Evolutionary conservation across 768 basidiomycete species (phyloP).

Genomic region (Suillus weaverae): DNA sequence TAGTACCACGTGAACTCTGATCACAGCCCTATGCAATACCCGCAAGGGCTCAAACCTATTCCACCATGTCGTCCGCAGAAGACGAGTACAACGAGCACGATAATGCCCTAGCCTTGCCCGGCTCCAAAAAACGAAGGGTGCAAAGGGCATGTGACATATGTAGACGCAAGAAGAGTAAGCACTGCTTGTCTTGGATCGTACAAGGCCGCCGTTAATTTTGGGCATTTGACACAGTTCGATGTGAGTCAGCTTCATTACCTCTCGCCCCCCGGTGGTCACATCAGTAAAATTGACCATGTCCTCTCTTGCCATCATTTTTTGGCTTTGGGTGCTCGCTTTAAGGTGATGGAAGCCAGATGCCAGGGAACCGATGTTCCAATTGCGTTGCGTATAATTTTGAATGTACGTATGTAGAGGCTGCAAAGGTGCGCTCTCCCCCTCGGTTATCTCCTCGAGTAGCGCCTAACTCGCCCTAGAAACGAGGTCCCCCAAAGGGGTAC

Average conservation of each 20-base stretch:
- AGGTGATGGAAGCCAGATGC: conserved; percentile 66
- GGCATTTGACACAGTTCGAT: conserved; percentile 51
- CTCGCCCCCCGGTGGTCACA: not conserved
- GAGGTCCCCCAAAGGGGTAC: conserved; percentile 39
- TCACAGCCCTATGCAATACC: not conserved
- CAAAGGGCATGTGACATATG: conserved; percentile 84
- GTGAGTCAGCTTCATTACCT: conserved; percentile 38
- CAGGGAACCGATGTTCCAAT: conserved; percentile 54
- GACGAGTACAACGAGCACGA: conserved; percentile 58
- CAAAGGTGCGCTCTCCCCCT: conserved; percentile 41
- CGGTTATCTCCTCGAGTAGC: not conserved
- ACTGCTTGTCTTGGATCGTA: not conserved
- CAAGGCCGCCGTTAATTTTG: conserved; percentile 12
- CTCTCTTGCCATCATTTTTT: not conserved
- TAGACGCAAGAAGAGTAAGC: conserved; percentile 77
- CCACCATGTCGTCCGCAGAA: conserved; percentile 62
- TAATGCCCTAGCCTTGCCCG: conserved; percentile 25
- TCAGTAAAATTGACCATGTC: not conserved
- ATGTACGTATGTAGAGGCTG: conserved; percentile 58
- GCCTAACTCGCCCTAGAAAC: conserved; percentile 32
- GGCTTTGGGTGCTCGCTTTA: not conserved
- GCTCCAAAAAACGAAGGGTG: conserved; percentile 66
- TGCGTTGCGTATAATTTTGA: conserved; percentile 47
- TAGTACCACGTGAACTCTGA: not conserved
- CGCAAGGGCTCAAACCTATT: not conserved